phyloP scores from a whole-genome alignment of 345 rosid genomes.

The Eucalyptus victrix region DNA sequence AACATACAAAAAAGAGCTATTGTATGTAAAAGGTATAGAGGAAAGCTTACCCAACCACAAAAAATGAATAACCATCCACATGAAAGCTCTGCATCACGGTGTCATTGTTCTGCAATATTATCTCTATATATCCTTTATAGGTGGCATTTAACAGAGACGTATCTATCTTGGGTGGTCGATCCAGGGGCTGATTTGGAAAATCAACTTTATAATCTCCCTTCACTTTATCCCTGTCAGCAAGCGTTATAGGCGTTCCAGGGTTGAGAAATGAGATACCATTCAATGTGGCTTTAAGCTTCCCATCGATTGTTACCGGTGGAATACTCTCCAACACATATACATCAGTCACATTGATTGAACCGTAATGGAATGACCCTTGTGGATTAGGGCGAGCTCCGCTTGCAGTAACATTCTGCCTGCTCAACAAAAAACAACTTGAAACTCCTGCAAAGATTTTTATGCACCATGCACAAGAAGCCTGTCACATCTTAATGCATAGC shows the following conservation, averaged over 20 bases:
- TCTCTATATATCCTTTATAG: conserved; percentile 77
- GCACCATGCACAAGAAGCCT: background rate
- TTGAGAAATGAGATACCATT: conserved; percentile 84
- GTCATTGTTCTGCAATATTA: conserved; percentile 83
- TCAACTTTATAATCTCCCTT: conserved; percentile 87
- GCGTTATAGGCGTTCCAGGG: conserved; percentile 58
- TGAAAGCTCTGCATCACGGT: conserved; percentile 88
- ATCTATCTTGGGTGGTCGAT: conserved; percentile 39
- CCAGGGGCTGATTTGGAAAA: conserved; percentile 65
- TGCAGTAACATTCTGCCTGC: conserved; percentile 76
- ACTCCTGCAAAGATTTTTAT: background rate
- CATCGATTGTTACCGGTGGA: conserved; percentile 51
- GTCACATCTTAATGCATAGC: background rate
- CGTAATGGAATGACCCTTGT: conserved; percentile 92
- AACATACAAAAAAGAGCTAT: background rate
- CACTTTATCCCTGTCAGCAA: conserved; percentile 58
- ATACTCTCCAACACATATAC: conserved; percentile 56
- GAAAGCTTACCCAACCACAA: conserved; percentile 68
- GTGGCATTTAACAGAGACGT: conserved; percentile 80
- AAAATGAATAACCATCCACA: conserved; percentile 76
- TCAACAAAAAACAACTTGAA: background rate
- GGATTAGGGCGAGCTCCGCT: conserved; percentile 99
- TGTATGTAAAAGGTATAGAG: background rate
- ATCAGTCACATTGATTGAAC: conserved; percentile 68
- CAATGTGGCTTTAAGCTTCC: conserved; percentile 51